These are phyloP conservation scores for Allomyces macrogynus DNA, from an alignment of 192 early-diverging fungal species.

Conservation along the genomic window DNA sequence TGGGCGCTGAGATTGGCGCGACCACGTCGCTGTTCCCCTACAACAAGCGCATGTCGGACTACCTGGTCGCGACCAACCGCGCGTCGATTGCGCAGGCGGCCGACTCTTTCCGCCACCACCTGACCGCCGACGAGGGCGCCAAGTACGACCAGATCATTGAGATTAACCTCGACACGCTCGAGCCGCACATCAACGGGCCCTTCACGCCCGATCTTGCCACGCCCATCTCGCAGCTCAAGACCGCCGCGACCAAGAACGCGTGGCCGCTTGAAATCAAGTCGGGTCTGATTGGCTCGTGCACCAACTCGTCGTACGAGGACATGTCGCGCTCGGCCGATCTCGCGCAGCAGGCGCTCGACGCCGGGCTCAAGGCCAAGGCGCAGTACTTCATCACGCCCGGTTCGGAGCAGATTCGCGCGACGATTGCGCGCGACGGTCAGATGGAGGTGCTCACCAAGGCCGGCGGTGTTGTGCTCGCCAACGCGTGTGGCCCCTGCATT, in stretches of 20 bases:
- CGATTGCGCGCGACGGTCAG: constrained; percentile 78
- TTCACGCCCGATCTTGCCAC: constrained; percentile 92
- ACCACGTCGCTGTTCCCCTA: constrained; percentile 94
- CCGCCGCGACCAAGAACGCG: constrained; percentile 58
- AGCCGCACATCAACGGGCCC: constrained; percentile 93
- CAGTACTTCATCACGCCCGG: constrained; percentile 85
- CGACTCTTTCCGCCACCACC: constrained; percentile 67
- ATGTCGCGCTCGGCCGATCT: constrained; percentile 84
- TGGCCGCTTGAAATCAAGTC: constrained; percentile 80
- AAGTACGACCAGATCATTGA: constrained; percentile 85
- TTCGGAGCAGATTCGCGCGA: constrained; percentile 93
- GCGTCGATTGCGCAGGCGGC: constrained; percentile 55
- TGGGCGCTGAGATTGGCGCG: constrained; percentile 97
- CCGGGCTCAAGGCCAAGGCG: constrained; percentile 62
- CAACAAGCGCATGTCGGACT: constrained; percentile 77
- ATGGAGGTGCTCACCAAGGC: constrained; percentile 50
- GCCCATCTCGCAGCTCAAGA: constrained; percentile 80
- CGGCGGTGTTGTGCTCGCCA: constrained; percentile 80
- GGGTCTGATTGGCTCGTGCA: constrained; percentile 92
- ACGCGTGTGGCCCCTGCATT: constrained; percentile 97
- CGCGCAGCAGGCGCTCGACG: constrained; percentile 57
- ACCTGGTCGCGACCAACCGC: constrained; percentile 72
- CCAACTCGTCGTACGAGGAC: constrained; percentile 96
- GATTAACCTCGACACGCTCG: constrained; percentile 76
- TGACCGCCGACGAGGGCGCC: constrained; percentile 68